Percentiles rank a stretch among this genome's conserved stretches.
These are phyloP conservation scores for Jamesozyma gamospora DNA, from an alignment of 805 yeast genomes.

Conservation along the genomic window DNA sequence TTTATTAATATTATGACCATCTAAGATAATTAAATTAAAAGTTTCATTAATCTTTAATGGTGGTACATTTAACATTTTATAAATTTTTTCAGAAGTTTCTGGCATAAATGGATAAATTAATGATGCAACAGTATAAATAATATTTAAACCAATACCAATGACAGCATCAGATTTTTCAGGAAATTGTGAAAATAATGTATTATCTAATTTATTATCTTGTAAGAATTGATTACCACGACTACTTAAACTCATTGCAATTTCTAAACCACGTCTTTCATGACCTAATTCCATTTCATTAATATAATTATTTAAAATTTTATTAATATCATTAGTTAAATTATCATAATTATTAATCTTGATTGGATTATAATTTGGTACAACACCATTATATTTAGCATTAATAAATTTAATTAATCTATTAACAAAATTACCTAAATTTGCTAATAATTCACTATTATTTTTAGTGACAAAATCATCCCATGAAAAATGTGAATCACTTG, in stretches of 20 bases:
- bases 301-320: slow-evolving; percentile 51
- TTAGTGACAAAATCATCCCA: slow-evolving; percentile 94
- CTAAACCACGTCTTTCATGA: slow-evolving; percentile 81
- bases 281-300: slow-evolving; percentile 65
- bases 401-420: slow-evolving; percentile 88
- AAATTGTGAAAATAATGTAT: slow-evolving; percentile 60
- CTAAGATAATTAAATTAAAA: slow-evolving; percentile 56
- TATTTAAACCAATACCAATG: slow-evolving; percentile 81
- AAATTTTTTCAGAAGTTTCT: slow-evolving; percentile 58
- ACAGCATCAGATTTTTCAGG: slow-evolving; percentile 87
- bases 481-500: slow-evolving; percentile 92
- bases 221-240: slow-evolving; percentile 90
- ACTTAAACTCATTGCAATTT: slow-evolving; percentile 81
- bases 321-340: slow-evolving; percentile 44
- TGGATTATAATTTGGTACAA: slow-evolving; percentile 58
- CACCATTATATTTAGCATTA: slow-evolving; percentile 84
- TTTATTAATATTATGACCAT: slow-evolving; percentile 82
- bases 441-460: slow-evolving; percentile 87
- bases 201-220: slow-evolving; percentile 93
- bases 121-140: slow-evolving; percentile 77
- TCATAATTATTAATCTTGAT: slow-evolving; percentile 40
- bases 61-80: slow-evolving; percentile 76
- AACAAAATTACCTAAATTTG: slow-evolving; percentile 93
- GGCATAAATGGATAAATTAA: slow-evolving; percentile 87
- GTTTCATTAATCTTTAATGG: slow-evolving; percentile 64